Conservation (phyloP, 768 basidiomycete genomes). For the Flagelloscypha sp. region DNA sequence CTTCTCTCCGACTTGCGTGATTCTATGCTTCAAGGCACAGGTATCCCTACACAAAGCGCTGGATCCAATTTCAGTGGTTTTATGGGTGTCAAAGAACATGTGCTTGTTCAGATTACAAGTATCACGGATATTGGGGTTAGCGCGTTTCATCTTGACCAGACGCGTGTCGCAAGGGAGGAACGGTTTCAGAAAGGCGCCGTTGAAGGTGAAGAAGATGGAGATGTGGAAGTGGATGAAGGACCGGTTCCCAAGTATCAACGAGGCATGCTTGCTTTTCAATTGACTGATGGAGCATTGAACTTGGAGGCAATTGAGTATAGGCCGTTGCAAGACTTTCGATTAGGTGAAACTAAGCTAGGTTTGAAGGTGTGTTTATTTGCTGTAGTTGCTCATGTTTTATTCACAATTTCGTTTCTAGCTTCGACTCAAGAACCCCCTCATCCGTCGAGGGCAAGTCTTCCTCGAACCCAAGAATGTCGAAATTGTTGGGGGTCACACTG, state of each 20-base stretch:
- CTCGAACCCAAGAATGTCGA: slow-evolving; percentile 63
- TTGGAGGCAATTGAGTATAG: slow-evolving; percentile 77
- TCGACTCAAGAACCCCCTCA: slow-evolving; percentile 56
- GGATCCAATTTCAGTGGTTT: slow-evolving; percentile 27
- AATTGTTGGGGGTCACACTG: slow-evolving; percentile 52
- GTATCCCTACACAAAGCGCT: slow-evolving; percentile 44
- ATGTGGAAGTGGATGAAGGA: slow-evolving; percentile 56
- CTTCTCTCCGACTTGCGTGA: slow-evolving; percentile 65
- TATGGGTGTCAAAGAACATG: slow-evolving; percentile 29
- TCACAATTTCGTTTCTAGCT: slow-evolving; percentile 35
- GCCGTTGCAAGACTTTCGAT: slow-evolving; percentile 49
- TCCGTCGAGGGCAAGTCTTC: slow-evolving; percentile 66
- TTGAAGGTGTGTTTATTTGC: slow-evolving; percentile 53
- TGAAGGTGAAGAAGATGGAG: slow-evolving; percentile 37
- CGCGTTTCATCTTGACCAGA: slow-evolving; percentile 72
- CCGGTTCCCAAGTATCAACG: slow-evolving; percentile 78
- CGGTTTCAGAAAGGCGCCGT: slow-evolving; percentile 47
- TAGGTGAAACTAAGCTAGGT: slow-evolving; percentile 75
- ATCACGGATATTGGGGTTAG: slow-evolving; percentile 83
- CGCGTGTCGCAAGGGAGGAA: slow-evolving; percentile 55
- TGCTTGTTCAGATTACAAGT: slow-evolving; percentile 67
- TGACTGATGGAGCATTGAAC: slow-evolving; percentile 68
- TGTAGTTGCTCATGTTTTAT: slow-evolving; percentile 1
- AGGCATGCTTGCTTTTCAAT: slow-evolving; percentile 64
- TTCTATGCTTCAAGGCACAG: slow-evolving; percentile 64